Base-by-base conservation (phyloP, 140 eudicot genomes). In the Cichorium intybus region DNA sequence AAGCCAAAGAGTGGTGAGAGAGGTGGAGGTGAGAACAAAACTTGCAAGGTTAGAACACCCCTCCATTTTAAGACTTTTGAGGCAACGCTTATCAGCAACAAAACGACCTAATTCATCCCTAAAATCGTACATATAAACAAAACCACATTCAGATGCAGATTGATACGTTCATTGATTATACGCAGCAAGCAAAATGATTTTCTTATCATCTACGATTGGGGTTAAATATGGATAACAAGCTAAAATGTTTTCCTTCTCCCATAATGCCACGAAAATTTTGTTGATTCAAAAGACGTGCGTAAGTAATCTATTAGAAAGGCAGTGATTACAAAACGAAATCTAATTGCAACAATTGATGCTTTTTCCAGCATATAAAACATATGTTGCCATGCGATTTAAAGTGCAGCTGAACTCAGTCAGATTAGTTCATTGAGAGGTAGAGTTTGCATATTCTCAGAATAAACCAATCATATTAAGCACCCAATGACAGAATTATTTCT, bases 91-190 rank as follows among this genome's bases (percentile, higher is more conserved):
- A 20, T 94, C 99, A 50, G 95, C 80, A 54, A 94, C 78, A 64
- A 94, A 94, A 49, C 99, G 97, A 37, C 94, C 78, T 81, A 94
- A 49, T 64, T 94, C 99, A 74, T 94, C 99, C 85, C 99, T 89
- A 80, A 54, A 67, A 33, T 21, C 49, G 21, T 43, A 16, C 15
- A 27, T 33, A 2, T n/a, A 59, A 58, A 45, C 58, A 74, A 17
- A 37, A 6, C 37, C 17, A 66, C 31, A 58, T 20, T 66, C 37
- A 56, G 37, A 58, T 31, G 48, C 20, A 46, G 54, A 74, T 23
- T 11, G 57, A 2, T 33, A 12, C 10, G n/a, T 58, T 5, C 2
- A 14, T n/a, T 9, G 10, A 22, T 47, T 9, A 7, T 46, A 3
- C 12, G 21, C 45, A 28, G 22, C 68, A 59, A 39, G 29, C 20